Conservation (phyloP, 1,139 yeast genomes). For the Geotrichum citri-aurantii region DNA sequence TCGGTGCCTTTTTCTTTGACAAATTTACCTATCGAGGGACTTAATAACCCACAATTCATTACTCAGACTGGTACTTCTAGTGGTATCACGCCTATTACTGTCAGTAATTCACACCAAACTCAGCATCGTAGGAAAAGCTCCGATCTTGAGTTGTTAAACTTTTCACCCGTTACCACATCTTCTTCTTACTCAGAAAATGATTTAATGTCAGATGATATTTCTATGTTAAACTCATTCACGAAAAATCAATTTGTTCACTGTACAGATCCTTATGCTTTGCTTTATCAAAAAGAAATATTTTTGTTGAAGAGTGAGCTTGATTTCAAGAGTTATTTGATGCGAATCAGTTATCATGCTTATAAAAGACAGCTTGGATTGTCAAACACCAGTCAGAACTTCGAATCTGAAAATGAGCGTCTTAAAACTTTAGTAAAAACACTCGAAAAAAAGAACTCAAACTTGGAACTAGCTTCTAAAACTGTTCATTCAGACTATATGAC, state of each 20-base stretch:
- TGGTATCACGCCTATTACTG: slow-evolving; percentile 15
- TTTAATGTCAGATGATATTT: neutral
- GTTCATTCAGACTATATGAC: neutral
- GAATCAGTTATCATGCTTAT: slow-evolving; percentile 36
- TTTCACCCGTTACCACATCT: neutral
- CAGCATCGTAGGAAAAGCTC: slow-evolving; percentile 10
- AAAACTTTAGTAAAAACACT: neutral
- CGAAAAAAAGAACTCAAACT: neutral
- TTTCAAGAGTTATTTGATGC: slow-evolving; percentile 51
- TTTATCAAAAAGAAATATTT: slow-evolving; percentile 53
- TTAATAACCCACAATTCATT: slow-evolving; percentile 15
- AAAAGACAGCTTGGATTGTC: neutral
- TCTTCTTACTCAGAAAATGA: neutral
- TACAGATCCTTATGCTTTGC: slow-evolving; percentile 32
- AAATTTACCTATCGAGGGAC: neutral
- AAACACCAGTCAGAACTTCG: neutral
- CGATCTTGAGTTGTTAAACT: slow-evolving; percentile 7
- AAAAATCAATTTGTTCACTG: slow-evolving; percentile 11
- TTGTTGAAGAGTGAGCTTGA: slow-evolving; percentile 58
- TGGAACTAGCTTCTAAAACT: neutral
- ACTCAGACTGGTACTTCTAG: slow-evolving; percentile 20
- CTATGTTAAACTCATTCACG: neutral
- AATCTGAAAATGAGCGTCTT: neutral
- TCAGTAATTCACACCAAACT: slow-evolving; percentile 18
- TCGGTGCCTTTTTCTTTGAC: slow-evolving; percentile 10